A percentile compares a stretch with the other conserved stretches of the same genome.
phyloP scores from a whole-genome alignment of 352 stramenopile genomes.

The Globisporangium solare region DNA sequence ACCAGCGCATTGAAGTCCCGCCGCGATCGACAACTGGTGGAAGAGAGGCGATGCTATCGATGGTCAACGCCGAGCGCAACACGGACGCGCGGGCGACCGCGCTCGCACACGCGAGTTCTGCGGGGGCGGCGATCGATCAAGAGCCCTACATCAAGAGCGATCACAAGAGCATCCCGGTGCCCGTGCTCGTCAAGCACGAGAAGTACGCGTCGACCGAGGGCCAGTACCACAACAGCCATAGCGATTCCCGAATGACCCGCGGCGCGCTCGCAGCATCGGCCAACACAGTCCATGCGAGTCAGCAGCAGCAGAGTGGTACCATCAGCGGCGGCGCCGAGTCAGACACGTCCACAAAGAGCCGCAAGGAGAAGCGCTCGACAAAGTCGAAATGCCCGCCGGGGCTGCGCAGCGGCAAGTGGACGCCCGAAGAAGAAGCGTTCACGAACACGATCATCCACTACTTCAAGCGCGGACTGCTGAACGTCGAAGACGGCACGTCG shows the following conservation, averaged over 20 bases:
- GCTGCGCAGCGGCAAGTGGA: conserved; percentile 84
- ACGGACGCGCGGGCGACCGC: conserved; percentile 6
- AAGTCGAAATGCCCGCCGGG: conserved; percentile 84
- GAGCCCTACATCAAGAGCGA: conserved; percentile 10
- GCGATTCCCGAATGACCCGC: conserved; percentile 7
- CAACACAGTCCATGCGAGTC: background rate
- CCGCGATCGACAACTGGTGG: conserved; percentile 12
- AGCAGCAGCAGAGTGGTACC: background rate
- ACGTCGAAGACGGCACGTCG: conserved; percentile 80
- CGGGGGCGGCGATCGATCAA: conserved; percentile 1
- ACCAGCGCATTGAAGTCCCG: conserved; percentile 7
- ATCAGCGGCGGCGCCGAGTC: conserved; percentile 9
- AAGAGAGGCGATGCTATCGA: conserved; percentile 43
- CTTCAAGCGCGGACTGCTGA: conserved; percentile 74
- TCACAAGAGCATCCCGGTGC: conserved; percentile 11
- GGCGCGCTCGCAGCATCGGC: conserved; percentile 1
- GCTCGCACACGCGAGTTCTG: conserved; percentile 3
- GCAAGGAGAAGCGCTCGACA: conserved; percentile 63
- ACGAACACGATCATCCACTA: conserved; percentile 85
- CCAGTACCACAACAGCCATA: conserved; percentile 20
- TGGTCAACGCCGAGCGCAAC: conserved; percentile 38
- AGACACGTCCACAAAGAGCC: conserved; percentile 8
- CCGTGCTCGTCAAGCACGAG: conserved; percentile 14
- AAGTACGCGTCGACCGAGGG: conserved; percentile 12
- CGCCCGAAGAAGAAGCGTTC: conserved; percentile 72